A percentile compares a stretch with the other conserved stretches of the same genome.
Conservation (phyloP, 768 basidiomycete species). For the Lepiota brunneoincarnata region DNA sequence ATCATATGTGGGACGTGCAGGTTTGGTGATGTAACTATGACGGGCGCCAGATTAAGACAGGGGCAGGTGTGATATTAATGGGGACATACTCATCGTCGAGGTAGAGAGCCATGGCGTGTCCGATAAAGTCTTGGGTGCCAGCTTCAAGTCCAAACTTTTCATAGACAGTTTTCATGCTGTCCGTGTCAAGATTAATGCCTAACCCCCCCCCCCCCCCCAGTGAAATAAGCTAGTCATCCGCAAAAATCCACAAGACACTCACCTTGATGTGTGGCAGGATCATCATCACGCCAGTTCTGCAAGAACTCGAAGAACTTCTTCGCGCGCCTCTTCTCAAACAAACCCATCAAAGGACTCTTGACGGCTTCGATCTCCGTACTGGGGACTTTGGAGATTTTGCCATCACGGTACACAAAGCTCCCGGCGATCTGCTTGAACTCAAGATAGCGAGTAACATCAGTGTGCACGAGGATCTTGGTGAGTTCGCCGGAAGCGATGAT, state of each 20-base stretch:
- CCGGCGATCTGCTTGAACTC: slow-evolving; percentile 99
- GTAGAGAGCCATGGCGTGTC: slow-evolving; percentile 98
- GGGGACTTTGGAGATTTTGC: slow-evolving; percentile 95
- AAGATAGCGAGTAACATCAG: slow-evolving; percentile 96
- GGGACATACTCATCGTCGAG: slow-evolving; percentile 89
- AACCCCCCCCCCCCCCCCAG: not conserved
- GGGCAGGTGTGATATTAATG: not conserved
- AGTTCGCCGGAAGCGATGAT: slow-evolving; percentile 98
- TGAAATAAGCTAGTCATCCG: not conserved
- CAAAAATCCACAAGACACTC: not conserved
- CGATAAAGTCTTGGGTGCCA: slow-evolving; percentile 98
- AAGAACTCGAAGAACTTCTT: slow-evolving; percentile 99
- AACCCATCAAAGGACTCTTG: slow-evolving; percentile 93
- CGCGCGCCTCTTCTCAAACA: slow-evolving; percentile 96
- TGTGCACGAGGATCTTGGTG: slow-evolving; percentile 97
- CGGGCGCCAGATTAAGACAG: slow-evolving; percentile 5
- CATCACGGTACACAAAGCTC: slow-evolving; percentile 96
- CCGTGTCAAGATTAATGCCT: slow-evolving; percentile 88
- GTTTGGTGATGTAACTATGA: slow-evolving; percentile 85
- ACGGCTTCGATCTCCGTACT: slow-evolving; percentile 98
- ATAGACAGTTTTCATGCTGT: slow-evolving; percentile 93
- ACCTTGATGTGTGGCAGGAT: slow-evolving; percentile 97
- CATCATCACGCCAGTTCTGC: slow-evolving; percentile 93
- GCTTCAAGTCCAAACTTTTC: slow-evolving; percentile 96
- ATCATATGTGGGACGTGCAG: slow-evolving; percentile 87